Conservation (phyloP, 140 eudicot species). For the Bidens hawaiensis region DNA sequence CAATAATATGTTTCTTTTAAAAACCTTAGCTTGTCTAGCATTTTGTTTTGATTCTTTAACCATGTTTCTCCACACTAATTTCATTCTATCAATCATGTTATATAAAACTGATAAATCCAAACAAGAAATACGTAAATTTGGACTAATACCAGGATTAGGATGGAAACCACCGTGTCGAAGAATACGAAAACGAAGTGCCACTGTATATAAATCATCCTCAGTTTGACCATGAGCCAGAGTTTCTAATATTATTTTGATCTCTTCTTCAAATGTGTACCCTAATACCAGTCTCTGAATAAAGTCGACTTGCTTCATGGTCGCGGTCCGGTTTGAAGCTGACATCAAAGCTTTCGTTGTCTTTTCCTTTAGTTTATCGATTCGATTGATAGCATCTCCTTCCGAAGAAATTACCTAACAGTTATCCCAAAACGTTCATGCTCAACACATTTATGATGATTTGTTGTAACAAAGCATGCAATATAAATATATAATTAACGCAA, state of each 20-base stretch:
- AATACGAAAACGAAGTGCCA: slow-evolving; percentile 37
- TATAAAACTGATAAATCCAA: not conserved
- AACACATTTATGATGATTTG: not conserved
- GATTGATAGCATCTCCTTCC: slow-evolving; percentile 20
- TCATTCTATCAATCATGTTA: not conserved
- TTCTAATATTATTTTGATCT: slow-evolving; percentile 15
- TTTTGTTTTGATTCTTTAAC: not conserved
- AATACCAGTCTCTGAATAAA: slow-evolving; percentile 42
- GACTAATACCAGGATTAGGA: slow-evolving; percentile 24
- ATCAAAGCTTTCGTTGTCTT: slow-evolving; percentile 8
- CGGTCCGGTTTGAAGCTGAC: slow-evolving; percentile 10
- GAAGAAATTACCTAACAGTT: slow-evolving; percentile 16
- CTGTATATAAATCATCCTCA: slow-evolving; percentile 30
- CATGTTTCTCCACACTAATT: not conserved
- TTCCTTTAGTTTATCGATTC: slow-evolving; percentile 17
- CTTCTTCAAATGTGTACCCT: slow-evolving; percentile 38
- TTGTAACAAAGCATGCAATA: not conserved
- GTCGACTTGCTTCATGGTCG: slow-evolving; percentile 33
- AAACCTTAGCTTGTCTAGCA: not conserved
- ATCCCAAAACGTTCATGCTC: not conserved
- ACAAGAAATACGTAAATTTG: not conserved
- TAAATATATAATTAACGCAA: not conserved
- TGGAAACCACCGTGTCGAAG: slow-evolving; percentile 34
- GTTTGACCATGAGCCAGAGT: not conserved
- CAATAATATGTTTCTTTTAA: too few relatives aligned